Base-by-base conservation (phyloP, 2,329 filamentous ascomycete species). In the Cercospora citrullina region DNA sequence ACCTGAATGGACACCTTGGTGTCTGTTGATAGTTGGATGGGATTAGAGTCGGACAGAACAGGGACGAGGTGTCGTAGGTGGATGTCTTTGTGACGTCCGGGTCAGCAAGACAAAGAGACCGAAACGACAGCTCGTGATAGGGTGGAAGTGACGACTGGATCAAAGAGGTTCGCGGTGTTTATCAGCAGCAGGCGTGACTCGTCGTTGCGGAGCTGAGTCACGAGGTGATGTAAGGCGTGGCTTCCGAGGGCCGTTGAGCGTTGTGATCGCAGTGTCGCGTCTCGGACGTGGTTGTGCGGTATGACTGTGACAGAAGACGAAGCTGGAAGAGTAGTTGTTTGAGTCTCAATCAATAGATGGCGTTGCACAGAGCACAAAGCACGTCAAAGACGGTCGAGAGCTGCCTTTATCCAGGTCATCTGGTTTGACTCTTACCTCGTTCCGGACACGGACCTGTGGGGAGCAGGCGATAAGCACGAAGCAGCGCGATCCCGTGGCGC, bases 1-100 rank as follows among this genome's bases (percentile, higher is more conserved):
- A 62, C 33, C 63, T 69, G 63, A 48, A 69, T 73, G 72, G 70
- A 66, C 62, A 73, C 69, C 72, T 71, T 70, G 70, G 70, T 72
- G 72, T 68, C 42, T 60, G 55, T 53, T 48, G 62, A 33, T 55
- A 36, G 68, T 42, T 63, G 60, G 57, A 45, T 26, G 60, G 39
- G 53, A 64, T 51, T 64, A 33, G 26, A 45, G 55, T 14, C 45
- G 59, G 45, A 21, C 18, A 57, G 30, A 53, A 23, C 30, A 57
- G 39, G n/a, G 26, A 39, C n/a, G 51, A 48, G 31, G 42, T 26
- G 31, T 61, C 45, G 64, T 60, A 63, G 64, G 63, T 65, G 67
- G 55, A 59, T 66, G 63, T 62, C 63, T 65, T 21, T 60, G 63
- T 55, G 57, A 62, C 60, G 60, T 58, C 31, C 28, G 31, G 28